Base-by-base conservation (phyloP, 1,284 basidiomycete species). In the Vanrija sp. region DNA sequence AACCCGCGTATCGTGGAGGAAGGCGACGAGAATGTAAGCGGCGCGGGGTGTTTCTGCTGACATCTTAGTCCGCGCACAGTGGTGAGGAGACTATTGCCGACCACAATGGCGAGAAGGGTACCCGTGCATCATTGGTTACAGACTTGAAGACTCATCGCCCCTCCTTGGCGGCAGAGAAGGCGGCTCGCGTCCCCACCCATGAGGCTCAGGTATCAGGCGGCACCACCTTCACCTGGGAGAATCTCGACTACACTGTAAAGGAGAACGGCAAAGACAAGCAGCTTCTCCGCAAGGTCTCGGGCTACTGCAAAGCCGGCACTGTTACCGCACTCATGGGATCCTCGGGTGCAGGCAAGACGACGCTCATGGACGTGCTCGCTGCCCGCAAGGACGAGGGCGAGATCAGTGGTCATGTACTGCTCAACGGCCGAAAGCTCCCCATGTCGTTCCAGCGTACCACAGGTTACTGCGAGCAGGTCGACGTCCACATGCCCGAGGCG, bases 371-470 rank as follows among this genome's bases (percentile, higher is more conserved):
- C 54, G 77, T 76, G 3, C 65, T 80, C 16, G 77, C 79, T 4
- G 67, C 70, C 46, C 64, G 79, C 19, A 74, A 77, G 53, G 66
- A 66, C 12, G 65, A 69, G 16, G 71, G 69, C 26, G 65, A 64
- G 43, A 60, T 66, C 49, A 65, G 68, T 28, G 73, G 80, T 8
- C 75, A 79, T 23, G 68, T 80, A 8, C 57, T 78, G n/a, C 77
- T 80, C 60, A 75, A 80, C 47, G 80, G 80, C n/a, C 63, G 72
- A 43, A 56, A 67, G 1, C 73, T 79, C 5, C 75, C 74, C 26
- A 62, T 71, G 15, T 73, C 76, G 9, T 82, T 81, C 72, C 78
- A 80, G 61, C 71, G 80, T n/a, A 77, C 75, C 25, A 79, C 78
- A 2, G 80, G 79, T 5, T 79, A 72, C 53, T 71, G 53, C 65